phyloP scores from a whole-genome alignment of 352 stramenopile species.

The Pythium coloratum region DNA sequence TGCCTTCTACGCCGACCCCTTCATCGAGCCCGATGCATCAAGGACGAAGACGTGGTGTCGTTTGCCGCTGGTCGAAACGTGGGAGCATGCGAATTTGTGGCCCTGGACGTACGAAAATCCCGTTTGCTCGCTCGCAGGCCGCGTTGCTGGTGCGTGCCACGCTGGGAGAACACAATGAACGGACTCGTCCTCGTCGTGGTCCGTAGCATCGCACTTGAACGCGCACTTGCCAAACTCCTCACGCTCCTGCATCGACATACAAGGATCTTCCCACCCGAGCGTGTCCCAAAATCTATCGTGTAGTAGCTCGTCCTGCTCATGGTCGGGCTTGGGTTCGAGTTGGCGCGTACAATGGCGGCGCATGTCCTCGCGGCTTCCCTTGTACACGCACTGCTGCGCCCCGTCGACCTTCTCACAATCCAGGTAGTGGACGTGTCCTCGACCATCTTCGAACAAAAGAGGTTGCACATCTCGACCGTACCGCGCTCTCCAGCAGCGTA shows the following conservation, averaged over 20 bases:
- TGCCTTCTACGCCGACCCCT: constrained; percentile 49
- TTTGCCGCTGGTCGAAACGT: constrained; percentile 45
- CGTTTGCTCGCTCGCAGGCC: constrained; percentile 33
- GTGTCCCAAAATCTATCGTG: constrained; percentile 81
- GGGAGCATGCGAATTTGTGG: constrained; percentile 77
- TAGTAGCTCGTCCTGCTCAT: constrained; percentile 69
- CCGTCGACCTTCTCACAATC: constrained; percentile 48
- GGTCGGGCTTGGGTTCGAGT: constrained; percentile 56
- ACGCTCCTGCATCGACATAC: constrained; percentile 50
- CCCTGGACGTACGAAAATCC: constrained; percentile 57
- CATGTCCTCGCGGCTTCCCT: constrained; percentile 40
- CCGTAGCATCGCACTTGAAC: constrained; percentile 68
- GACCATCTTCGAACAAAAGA: constrained; percentile 83
- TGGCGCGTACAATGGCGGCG: constrained; percentile 60
- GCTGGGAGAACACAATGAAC: constrained; percentile 66
- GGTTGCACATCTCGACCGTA: constrained; percentile 77
- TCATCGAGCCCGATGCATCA: constrained; percentile 78
- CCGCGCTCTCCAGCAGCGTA: constrained; percentile 65
- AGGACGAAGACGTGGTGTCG: constrained; percentile 82
- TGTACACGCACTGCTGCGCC: constrained; percentile 49
- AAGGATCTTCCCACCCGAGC: constrained; percentile 73
- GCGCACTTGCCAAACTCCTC: constrained; percentile 70
- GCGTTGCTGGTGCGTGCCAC: constrained; percentile 49
- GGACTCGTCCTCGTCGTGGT: constrained; percentile 51
- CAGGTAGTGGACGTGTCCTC: constrained; percentile 73